phyloP scores from a whole-genome alignment of 768 basidiomycete species.

The Hydnum rufescens region DNA sequence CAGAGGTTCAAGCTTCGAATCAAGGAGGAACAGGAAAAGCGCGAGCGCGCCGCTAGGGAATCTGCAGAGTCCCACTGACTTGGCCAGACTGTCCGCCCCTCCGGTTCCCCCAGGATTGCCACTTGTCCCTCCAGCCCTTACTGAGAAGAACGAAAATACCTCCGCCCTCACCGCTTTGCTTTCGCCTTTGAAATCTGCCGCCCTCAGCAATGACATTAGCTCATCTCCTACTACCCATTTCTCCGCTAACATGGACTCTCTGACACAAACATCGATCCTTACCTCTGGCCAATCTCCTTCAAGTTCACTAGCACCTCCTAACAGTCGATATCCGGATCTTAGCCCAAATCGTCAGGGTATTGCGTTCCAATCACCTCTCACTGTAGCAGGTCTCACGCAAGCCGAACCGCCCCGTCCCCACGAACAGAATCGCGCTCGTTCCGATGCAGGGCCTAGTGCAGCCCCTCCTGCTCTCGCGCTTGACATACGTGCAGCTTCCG shows the following conservation, averaged over 20 bases:
- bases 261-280: no score
- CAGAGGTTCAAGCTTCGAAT: slow-evolving; percentile 68
- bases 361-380: background rate
- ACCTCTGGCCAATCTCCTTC: background rate
- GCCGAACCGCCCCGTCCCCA: background rate
- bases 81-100: background rate
- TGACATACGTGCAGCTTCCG: no score
- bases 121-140: background rate
- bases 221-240: no score
- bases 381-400: background rate
- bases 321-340: background rate
- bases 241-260: background rate
- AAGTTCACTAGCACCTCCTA: background rate
- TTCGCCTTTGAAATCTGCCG: background rate
- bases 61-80: background rate
- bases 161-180: background rate
- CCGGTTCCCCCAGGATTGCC: background rate
- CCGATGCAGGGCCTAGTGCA: background rate
- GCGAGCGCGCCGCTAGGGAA: slow-evolving; percentile 3
- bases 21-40: slow-evolving; percentile 47
- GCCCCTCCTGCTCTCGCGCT: background rate
- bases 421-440: background rate
- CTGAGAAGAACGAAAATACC: background rate
- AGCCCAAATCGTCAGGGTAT: background rate
- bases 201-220: background rate